Conservation (phyloP, 1,284 basidiomycete genomes). For the Thecaphora frezii region DNA sequence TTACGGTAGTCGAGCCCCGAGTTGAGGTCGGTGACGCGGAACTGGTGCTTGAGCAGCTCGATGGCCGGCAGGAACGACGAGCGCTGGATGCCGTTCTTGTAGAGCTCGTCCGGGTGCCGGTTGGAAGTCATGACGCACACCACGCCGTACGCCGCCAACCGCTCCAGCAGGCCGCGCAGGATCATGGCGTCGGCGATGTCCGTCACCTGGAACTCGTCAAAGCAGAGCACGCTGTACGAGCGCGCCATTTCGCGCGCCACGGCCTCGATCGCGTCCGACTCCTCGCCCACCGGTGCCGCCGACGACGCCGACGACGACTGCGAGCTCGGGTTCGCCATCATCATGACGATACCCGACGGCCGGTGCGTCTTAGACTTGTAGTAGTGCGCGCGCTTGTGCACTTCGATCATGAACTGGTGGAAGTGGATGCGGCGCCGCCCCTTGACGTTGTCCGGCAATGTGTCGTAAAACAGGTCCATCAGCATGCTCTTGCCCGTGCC, state of each 20-base stretch:
- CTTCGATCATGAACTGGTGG: slow-evolving; percentile 89
- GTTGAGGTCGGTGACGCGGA: slow-evolving; percentile 86
- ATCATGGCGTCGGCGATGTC: slow-evolving; percentile 99
- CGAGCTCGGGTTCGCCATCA: slow-evolving; percentile 23
- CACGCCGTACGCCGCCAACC: slow-evolving; percentile 81
- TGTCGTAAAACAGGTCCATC: slow-evolving; percentile 93
- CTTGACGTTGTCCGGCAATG: slow-evolving; percentile 74
- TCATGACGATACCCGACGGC: slow-evolving; percentile 55
- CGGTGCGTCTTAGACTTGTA: slow-evolving; percentile 58
- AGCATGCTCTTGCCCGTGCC: slow-evolving; percentile 93
- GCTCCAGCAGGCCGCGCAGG: slow-evolving; percentile 81
- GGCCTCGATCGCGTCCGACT: slow-evolving; percentile 80
- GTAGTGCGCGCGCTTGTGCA: slow-evolving; percentile 86
- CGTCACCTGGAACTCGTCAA: slow-evolving; percentile 99
- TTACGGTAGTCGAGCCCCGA: slow-evolving; percentile 78
- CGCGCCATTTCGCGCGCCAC: slow-evolving; percentile 86
- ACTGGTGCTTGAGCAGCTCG: slow-evolving; percentile 82
- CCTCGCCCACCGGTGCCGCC: slow-evolving; percentile 27
- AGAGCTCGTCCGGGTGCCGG: slow-evolving; percentile 93
- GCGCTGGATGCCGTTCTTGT: slow-evolving; percentile 98
- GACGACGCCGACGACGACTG: slow-evolving; percentile 7
- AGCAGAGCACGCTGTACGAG: slow-evolving; percentile 73
- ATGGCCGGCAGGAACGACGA: slow-evolving; percentile 95
- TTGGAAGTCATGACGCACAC: slow-evolving; percentile 96
- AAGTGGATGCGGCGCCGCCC: slow-evolving; percentile 88